phyloP scores from a whole-genome alignment of 768 basidiomycete species.

The Boletus rufocinnamomeus region DNA sequence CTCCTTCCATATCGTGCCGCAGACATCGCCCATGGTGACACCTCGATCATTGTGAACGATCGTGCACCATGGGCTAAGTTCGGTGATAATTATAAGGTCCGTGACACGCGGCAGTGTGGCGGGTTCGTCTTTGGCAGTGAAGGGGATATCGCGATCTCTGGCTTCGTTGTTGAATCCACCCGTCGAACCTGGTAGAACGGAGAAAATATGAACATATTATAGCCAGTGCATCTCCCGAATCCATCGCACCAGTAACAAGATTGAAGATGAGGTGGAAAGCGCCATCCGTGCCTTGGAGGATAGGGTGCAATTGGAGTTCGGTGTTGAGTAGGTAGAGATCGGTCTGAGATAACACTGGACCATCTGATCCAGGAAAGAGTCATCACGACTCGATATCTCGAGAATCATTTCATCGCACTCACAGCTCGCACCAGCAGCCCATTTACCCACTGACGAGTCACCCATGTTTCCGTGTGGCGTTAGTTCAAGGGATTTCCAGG shows the following conservation, averaged over 20 bases:
- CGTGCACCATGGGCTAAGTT: constrained; percentile 76
- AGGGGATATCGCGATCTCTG: constrained; percentile 59
- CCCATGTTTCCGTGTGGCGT: constrained; percentile 24
- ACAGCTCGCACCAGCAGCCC: constrained; percentile 41
- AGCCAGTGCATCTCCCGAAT: not conserved
- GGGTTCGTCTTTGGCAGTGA: constrained; percentile 57
- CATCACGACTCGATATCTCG: not conserved
- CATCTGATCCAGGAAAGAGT: constrained; percentile 48
- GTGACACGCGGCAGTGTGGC: constrained; percentile 68
- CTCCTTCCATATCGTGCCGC: constrained; percentile 74
- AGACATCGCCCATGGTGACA: constrained; percentile 78
- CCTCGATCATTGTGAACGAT: constrained; percentile 70
- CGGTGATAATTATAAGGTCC: constrained; percentile 59
- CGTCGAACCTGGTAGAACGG: constrained; percentile 48
- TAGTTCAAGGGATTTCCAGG: not conserved
- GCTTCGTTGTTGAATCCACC: constrained; percentile 62
- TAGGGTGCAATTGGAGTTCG: constrained; percentile 72
- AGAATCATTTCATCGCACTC: constrained; percentile 16
- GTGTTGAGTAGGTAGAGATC: constrained; percentile 78
- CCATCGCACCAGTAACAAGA: constrained; percentile 57
- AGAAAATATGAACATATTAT: not conserved
- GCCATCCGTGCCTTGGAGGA: constrained; percentile 52
- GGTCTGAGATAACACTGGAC: constrained; percentile 76
- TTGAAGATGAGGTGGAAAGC: constrained; percentile 72
- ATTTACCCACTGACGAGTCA: constrained; percentile 34